Conservation (phyloP, 2,329 filamentous ascomycete species). For the Talaromyces sp. region DNA sequence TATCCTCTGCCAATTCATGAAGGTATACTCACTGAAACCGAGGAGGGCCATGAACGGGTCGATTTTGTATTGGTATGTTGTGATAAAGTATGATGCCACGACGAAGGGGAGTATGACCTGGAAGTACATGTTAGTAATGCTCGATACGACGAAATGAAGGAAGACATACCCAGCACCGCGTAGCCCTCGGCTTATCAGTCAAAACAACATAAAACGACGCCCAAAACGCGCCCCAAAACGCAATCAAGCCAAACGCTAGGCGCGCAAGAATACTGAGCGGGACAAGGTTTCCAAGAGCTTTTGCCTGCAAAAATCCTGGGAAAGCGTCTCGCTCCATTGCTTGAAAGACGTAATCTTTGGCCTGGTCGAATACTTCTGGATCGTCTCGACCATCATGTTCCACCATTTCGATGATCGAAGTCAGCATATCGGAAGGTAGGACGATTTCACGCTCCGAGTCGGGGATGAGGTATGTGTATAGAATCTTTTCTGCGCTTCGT, state of each 20-base stretch:
- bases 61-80: conserved; percentile 92
- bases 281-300: conserved; percentile 92
- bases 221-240: conserved; percentile 93
- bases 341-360: conserved; percentile 99
- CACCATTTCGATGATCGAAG: conserved; percentile 81
- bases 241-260: conserved; percentile 77
- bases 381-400: conserved; percentile 91
- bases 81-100: conserved; percentile 81
- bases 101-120: conserved; percentile 86
- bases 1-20: conserved; percentile 85
- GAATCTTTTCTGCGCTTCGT: conserved; percentile 92
- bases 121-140: conserved; percentile 23
- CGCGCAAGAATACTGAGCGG: conserved; percentile 84
- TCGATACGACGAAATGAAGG: not conserved
- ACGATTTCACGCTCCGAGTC: conserved; percentile 97
- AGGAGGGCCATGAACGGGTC: conserved; percentile 85
- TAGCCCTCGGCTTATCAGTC: conserved; percentile 70
- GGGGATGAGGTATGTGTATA: conserved; percentile 95
- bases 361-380: conserved; percentile 93
- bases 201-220: conserved; percentile 91
- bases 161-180: conserved; percentile 75
- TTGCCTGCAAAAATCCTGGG: conserved; percentile 90
- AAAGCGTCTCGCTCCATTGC: conserved; percentile 99
- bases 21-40: conserved; percentile 95
- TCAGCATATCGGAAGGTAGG: conserved; percentile 80